Base-by-base conservation (phyloP, 345 rosid species). In the Rhizophora mangle region DNA sequence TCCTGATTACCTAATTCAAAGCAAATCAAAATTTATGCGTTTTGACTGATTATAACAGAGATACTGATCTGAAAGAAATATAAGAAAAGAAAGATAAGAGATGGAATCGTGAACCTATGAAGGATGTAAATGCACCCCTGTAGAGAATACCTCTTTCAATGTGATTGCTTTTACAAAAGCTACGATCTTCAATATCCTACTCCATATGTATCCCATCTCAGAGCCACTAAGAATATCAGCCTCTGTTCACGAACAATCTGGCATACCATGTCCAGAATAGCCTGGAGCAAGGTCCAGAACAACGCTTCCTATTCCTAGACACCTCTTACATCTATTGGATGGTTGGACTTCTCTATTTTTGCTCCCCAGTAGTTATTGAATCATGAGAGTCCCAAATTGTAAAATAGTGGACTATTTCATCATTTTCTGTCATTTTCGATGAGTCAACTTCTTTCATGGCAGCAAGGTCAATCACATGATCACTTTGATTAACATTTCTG, bases 361-460 rank as follows among this genome's bases (percentile, higher is more conserved):
- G 37, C 37, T 34, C 37, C 37, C 37, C 37, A 34, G 1, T 34
- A 34, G 8, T 34, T 6, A 34, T 1, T 7, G 9, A 6, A 34
- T 34, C 37, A 1, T 7, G 8, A 34, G 37, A 7, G 37, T 34
- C 9, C 9, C 37, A 34, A 34, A 34, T 34, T 34, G 79, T 67
- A 37, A 81, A 82, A 46, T 71, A 69, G 27, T 78, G 86, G 74
- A 75, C 79, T 1, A 81, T 67, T 62, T 80, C 90, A 75, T 82
- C 85, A 46, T 84, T 59, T 60, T 83, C 89, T 60, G 76, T 85
- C 32, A 79, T 83, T 56, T 81, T 84, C 0, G 80, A 79, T 60
- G 86, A 72, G 72, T 84, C 62, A 76, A 22, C 56, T 74, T 76
- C 74, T 77, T 79, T 74, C 80, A 65, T 74, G 27, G 70, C 85